Evolutionary conservation across 768 basidiomycete species (phyloP).

Genomic region (Mycena rebaudengoi): DNA sequence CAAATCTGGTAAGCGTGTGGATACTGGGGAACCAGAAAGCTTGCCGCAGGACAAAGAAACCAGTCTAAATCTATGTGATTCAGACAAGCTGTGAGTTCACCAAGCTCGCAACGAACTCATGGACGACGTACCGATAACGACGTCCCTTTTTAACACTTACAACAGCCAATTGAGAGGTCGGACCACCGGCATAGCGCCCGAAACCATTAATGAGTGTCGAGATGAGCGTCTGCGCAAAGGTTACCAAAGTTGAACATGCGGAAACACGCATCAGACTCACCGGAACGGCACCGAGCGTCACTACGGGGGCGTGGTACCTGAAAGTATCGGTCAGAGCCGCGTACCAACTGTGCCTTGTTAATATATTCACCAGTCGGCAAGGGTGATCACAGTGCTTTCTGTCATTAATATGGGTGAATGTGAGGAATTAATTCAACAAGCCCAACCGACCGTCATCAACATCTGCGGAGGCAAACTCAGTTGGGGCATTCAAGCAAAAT

Average conservation of each 20-base stretch:
- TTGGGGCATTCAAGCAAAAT: not conserved
- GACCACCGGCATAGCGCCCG: slow-evolving; percentile 21
- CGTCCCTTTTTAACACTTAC: slow-evolving; percentile 49
- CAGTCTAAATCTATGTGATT: slow-evolving; percentile 57
- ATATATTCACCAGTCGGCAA: slow-evolving; percentile 46
- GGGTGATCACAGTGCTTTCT: slow-evolving; percentile 45
- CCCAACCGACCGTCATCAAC: slow-evolving; percentile 47
- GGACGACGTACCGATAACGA: slow-evolving; percentile 49
- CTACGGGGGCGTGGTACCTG: too few relatives aligned
- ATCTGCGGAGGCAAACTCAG: slow-evolving; percentile 9
- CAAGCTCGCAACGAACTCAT: not conserved
- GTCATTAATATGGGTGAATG: slow-evolving; percentile 35
- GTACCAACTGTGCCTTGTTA: too few relatives aligned
- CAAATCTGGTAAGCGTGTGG: slow-evolving; percentile 38
- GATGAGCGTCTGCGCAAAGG: not conserved
- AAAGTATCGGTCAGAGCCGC: too few relatives aligned
- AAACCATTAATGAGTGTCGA: not conserved
- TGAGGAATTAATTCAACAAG: not conserved
- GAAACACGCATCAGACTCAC: not conserved
- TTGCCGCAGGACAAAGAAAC: slow-evolving; percentile 61
- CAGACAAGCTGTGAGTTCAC: not conserved
- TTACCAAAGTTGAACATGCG: not conserved
- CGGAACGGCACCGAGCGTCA: not conserved
- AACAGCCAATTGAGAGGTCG: slow-evolving; percentile 48
- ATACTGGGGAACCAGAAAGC: slow-evolving; percentile 40